Conservation (phyloP, 257 asterid species). For the Thymus quinquecostatus region DNA sequence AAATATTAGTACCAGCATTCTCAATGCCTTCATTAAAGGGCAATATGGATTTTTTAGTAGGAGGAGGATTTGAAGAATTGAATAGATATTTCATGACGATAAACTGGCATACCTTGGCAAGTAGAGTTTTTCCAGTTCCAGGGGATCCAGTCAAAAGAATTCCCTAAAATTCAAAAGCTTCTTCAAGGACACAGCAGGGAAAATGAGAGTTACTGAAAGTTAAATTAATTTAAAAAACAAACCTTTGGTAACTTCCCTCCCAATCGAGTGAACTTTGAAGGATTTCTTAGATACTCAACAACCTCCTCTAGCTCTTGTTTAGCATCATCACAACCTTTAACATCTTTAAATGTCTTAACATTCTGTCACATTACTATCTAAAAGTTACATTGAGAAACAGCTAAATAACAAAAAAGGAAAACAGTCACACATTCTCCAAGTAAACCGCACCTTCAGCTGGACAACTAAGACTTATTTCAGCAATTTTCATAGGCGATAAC, state of each 20-base stretch:
- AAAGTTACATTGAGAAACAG: slow-evolving; percentile 17
- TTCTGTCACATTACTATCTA: slow-evolving; percentile 58
- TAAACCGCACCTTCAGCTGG: slow-evolving; percentile 4
- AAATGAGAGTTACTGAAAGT: slow-evolving; percentile 8
- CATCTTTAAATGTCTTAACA: slow-evolving; percentile 97
- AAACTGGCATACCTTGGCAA: slow-evolving; percentile 74
- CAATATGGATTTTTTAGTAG: slow-evolving; percentile 11
- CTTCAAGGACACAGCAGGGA: slow-evolving; percentile 20
- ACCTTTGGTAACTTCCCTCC: slow-evolving; percentile 99
- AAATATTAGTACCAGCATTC: neutral
- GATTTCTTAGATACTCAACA: slow-evolving; percentile 93
- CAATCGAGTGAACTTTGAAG: slow-evolving; percentile 86
- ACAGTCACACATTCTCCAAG: neutral
- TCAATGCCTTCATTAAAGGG: slow-evolving; percentile 11
- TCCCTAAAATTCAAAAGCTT: slow-evolving; percentile 60
- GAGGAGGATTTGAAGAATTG: slow-evolving; percentile 11
- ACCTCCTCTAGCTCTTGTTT: slow-evolving; percentile 99
- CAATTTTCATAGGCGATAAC: neutral
- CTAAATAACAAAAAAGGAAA: slow-evolving; percentile 3
- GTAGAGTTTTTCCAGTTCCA: slow-evolving; percentile 97
- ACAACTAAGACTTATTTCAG: slow-evolving; percentile 14
- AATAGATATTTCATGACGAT: slow-evolving; percentile 1
- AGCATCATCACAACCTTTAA: slow-evolving; percentile 99
- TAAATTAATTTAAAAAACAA: slow-evolving; percentile 31
- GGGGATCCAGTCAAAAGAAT: slow-evolving; percentile 98